phyloP scores from a whole-genome alignment of 1,284 basidiomycete genomes.

The Farysia itapuensis region DNA sequence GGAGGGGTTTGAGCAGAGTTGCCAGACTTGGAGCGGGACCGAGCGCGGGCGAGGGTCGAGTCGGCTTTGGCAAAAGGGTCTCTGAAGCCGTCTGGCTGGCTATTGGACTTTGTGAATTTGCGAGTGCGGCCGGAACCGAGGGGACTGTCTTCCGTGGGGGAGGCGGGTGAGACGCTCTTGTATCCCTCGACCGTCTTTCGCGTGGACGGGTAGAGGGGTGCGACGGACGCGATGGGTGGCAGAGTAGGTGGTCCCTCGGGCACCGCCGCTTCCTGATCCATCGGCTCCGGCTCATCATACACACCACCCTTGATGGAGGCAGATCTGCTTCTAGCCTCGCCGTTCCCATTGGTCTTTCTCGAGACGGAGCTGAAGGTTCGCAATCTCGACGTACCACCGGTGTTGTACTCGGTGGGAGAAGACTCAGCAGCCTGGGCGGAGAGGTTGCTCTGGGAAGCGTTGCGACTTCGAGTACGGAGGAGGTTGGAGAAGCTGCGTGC shows the following conservation, averaged over 20 bases:
- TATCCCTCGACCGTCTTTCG: slow-evolving; percentile 6
- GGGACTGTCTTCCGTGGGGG: background rate
- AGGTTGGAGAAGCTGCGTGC: slow-evolving; percentile 25
- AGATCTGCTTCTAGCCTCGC: slow-evolving; percentile 3
- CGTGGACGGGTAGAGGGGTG: slow-evolving; percentile 4
- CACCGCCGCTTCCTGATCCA: no score
- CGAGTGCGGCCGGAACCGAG: slow-evolving; percentile 6
- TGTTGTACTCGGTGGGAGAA: background rate
- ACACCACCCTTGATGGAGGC: slow-evolving; percentile 10
- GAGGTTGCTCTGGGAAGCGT: slow-evolving; percentile 29
- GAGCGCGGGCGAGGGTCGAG: slow-evolving; percentile 16
- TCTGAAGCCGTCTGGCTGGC: slow-evolving; percentile 2
- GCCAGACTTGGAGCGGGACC: slow-evolving; percentile 6
- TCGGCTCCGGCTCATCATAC: slow-evolving; percentile 16
- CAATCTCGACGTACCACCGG: slow-evolving; percentile 2
- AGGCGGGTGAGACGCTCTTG: slow-evolving; percentile 8
- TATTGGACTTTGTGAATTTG: slow-evolving; percentile 12
- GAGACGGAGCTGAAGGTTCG: slow-evolving; percentile 28
- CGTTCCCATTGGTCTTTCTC: slow-evolving; percentile 23
- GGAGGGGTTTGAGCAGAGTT: background rate
- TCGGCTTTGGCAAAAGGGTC: slow-evolving; percentile 32
- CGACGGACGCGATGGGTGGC: slow-evolving; percentile 13
- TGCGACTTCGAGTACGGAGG: slow-evolving; percentile 26
- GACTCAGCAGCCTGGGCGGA: slow-evolving; percentile 10
- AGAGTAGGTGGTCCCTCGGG: no score